Base-by-base conservation (phyloP, 139 green algal genomes). In the Picochlorum sp. region DNA sequence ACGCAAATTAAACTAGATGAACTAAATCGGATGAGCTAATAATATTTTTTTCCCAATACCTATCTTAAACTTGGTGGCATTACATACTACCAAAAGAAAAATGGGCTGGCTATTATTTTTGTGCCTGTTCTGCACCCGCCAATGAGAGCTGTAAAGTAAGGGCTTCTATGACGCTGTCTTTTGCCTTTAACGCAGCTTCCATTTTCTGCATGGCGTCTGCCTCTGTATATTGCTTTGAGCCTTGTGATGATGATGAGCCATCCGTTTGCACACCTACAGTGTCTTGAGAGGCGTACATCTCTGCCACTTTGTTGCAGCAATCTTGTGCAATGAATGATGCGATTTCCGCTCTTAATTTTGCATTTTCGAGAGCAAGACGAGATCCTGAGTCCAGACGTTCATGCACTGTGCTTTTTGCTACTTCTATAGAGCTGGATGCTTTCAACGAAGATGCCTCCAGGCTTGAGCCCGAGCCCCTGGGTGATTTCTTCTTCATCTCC, bases 181-280 rank as follows among this genome's bases (percentile, higher is more conserved):
- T 83, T 36, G 75, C 75, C 5, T 49, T 59, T n/a, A 86, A n/a
- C 5, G 79, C 79, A 7, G 40, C 54, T 57, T 78, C 71, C 30
- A 77, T 68, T 18, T 59, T 57, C 43, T 50, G 40, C 20, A 18
- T 49, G 3, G 63, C 43, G 13, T 64, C 40, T 6, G 2, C 24
- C 8, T 50, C 41, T 26, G 16, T 8, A 50, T 28, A 41, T 8
- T 26, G 20, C 24, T 55, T 30, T 7, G 25, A 50, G 30, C 41
- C 32, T 16, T 20, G 36, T 4, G 52, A n/a, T 3, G 55, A 1
- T 9, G n/a, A n/a, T 26, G 24, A 16, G 36, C 16, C 26, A 24
- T 20, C 13, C 36, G 41, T n/a, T n/a, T n/a, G n/a, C n/a, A n/a
- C n/a, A n/a, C n/a, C n/a, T n/a, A n/a, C n/a, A n/a, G n/a, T n/a